Conservation (phyloP, 1,284 basidiomycete genomes). For the Rhodofomes roseus region DNA sequence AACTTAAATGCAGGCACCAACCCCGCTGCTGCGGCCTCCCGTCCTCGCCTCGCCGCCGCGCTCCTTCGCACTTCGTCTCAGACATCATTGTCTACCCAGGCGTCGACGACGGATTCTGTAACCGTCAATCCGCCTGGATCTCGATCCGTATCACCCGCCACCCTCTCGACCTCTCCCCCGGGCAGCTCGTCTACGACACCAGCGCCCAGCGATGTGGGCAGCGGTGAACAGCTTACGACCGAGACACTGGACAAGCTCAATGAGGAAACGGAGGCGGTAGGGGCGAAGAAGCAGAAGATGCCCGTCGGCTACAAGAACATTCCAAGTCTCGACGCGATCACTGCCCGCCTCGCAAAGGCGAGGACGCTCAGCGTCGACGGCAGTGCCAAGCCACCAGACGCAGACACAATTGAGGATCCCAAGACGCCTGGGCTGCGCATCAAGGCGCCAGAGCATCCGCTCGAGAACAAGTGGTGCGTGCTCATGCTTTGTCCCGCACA, state of each 20-base stretch:
- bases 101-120: constrained; percentile 54
- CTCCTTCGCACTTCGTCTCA: constrained; percentile 64
- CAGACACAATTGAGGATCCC: constrained; percentile 72
- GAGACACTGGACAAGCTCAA: constrained; percentile 26
- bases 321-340: constrained; percentile 77
- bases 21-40: constrained; percentile 36
- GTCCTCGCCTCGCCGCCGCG: constrained; percentile 72
- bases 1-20: constrained; percentile 39
- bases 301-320: constrained; percentile 82
- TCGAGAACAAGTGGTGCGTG: constrained; percentile 75
- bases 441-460: constrained; percentile 76
- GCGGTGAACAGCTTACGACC: constrained; percentile 53
- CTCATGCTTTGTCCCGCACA: background rate
- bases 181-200: constrained; percentile 33
- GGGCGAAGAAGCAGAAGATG: constrained; percentile 41
- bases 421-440: constrained; percentile 73
- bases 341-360: constrained; percentile 65
- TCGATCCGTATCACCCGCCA: constrained; percentile 52
- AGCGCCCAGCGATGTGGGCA: constrained; percentile 15
- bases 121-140: constrained; percentile 61
- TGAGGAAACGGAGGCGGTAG: constrained; percentile 18
- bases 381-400: constrained; percentile 65
- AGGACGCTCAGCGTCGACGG: constrained; percentile 70
- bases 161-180: constrained; percentile 45
- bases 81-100: constrained; percentile 38